A percentile compares a stretch with the other conserved stretches of the same genome.
phyloP scores from a whole-genome alignment of 495 filamentous ascomycete genomes.

The Annulohypoxylon nitens region DNA sequence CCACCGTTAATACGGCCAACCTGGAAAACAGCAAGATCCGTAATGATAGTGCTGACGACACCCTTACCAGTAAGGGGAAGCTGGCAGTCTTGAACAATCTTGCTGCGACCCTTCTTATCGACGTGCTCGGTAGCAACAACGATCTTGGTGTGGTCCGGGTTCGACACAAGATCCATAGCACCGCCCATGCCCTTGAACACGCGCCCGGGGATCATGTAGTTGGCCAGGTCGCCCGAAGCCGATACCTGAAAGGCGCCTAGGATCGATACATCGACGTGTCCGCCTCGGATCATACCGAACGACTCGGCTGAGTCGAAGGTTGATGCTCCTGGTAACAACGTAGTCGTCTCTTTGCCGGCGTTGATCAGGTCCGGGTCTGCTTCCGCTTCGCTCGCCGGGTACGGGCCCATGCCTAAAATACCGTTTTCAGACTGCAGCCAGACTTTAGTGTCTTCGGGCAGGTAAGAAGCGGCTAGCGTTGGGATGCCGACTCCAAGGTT shows the following conservation, averaged over 20 bases:
- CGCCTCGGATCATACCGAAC: constrained; percentile 73
- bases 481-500: constrained; percentile 75
- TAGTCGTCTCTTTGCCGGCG: constrained; percentile 73
- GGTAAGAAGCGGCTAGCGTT: constrained; percentile 70
- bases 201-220: constrained; percentile 75
- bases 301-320: constrained; percentile 71
- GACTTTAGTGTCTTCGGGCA: constrained; percentile 63
- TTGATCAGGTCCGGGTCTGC: constrained; percentile 73
- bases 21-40: constrained; percentile 70
- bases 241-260: constrained; percentile 72
- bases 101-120: constrained; percentile 70
- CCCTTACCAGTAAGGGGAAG: constrained; percentile 69
- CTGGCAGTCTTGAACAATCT: constrained; percentile 69
- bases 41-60: constrained; percentile 69
- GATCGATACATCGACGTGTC: constrained; percentile 71
- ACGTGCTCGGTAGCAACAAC: constrained; percentile 73
- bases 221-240: constrained; percentile 69
- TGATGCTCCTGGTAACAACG: constrained; percentile 67
- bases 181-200: constrained; percentile 74
- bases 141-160: constrained; percentile 71
- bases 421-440: constrained; percentile 74
- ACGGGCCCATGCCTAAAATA: constrained; percentile 72
- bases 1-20: constrained; percentile 66
- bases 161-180: constrained; percentile 73
- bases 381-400: constrained; percentile 64